Conservation (phyloP, 2,329 filamentous ascomycete genomes). For the Sclerotinia glacialis region DNA sequence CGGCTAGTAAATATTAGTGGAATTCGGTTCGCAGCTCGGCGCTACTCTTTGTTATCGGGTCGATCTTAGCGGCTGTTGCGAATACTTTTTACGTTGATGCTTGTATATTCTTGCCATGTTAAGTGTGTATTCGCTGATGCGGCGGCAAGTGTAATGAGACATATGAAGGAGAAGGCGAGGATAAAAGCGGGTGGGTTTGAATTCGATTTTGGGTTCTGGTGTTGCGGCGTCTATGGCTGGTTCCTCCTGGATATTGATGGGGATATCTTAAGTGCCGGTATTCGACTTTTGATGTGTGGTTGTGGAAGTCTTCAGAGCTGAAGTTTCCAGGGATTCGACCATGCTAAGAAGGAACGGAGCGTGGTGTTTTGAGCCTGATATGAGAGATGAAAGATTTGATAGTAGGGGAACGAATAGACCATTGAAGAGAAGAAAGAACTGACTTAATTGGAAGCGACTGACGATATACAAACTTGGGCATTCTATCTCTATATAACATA, state of each 20-base stretch:
- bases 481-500: neutral
- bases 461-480: neutral
- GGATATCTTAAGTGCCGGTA: neutral
- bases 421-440: neutral
- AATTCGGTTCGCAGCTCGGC: no score
- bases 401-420: neutral
- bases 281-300: neutral
- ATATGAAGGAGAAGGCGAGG: conserved; percentile 35
- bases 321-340: neutral
- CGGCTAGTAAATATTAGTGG: conserved; percentile 52
- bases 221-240: no score
- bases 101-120: no score
- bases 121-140: no score
- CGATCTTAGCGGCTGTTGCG: no score
- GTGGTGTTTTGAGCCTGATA: neutral
- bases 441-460: neutral
- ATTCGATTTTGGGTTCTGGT: conserved; percentile 20
- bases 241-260: neutral
- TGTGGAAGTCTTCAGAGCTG: neutral
- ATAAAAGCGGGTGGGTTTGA: conserved; percentile 34
- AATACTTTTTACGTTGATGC: no score
- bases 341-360: neutral
- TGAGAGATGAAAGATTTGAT: neutral
- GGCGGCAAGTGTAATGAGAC: conserved; percentile 58
- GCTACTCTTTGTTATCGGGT: no score